A percentile compares a stretch with the other conserved stretches of the same genome.
phyloP scores from a whole-genome alignment of 495 filamentous ascomycete species.

The Schizothecium vesticola region DNA sequence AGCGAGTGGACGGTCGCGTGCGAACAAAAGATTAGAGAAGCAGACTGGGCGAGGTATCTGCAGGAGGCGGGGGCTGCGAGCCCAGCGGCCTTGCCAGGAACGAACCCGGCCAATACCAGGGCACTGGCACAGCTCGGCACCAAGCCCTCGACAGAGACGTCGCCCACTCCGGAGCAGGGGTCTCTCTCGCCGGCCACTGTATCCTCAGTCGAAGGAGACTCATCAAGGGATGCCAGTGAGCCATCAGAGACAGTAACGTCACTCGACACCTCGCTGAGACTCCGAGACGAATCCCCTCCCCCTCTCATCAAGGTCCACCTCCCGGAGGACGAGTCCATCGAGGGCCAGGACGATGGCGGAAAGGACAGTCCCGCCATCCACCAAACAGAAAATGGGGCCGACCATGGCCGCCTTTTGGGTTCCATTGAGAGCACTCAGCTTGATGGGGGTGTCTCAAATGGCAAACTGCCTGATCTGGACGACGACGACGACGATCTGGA shows the following conservation, averaged over 20 bases:
- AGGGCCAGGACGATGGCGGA: background rate
- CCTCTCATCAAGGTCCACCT: constrained; percentile 22
- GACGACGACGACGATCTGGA: background rate
- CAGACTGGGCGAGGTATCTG: constrained; percentile 23
- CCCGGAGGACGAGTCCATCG: constrained; percentile 11
- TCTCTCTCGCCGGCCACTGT: background rate
- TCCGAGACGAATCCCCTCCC: constrained; percentile 5
- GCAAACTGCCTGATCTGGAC: background rate
- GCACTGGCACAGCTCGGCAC: background rate
- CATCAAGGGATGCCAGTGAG: background rate
- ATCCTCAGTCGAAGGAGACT: constrained; percentile 1
- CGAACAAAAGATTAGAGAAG: constrained; percentile 35
- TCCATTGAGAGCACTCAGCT: background rate
- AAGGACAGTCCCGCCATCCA: background rate
- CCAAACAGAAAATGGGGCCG: background rate
- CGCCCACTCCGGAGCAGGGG: background rate
- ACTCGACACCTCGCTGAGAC: constrained; percentile 4
- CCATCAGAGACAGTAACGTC: constrained; percentile 7
- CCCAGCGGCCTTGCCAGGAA: background rate
- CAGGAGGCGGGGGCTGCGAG: background rate
- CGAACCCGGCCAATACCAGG: background rate
- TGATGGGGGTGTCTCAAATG: background rate
- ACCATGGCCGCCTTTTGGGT: background rate
- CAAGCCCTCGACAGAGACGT: background rate
- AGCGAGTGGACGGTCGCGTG: constrained; percentile 60